Percentiles rank a stretch among this genome's conserved stretches.
Conservation (phyloP, 1,284 basidiomycete genomes). For the Pulveroboletus sp. region DNA sequence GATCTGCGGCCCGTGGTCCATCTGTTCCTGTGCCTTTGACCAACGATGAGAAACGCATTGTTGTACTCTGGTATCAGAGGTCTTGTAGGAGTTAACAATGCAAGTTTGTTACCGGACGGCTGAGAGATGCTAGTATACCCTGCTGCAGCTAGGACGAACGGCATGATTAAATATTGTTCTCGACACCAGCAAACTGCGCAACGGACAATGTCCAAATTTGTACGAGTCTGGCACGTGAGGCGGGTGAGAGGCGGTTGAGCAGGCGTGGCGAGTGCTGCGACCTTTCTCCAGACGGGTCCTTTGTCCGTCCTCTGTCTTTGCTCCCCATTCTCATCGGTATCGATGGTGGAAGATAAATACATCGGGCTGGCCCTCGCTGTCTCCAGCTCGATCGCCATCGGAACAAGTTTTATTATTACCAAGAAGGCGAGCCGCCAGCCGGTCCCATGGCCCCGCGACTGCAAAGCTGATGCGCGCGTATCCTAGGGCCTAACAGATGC, state of each 20-base stretch:
- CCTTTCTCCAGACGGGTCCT: conserved; percentile 6
- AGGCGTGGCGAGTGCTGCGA: conserved; percentile 10
- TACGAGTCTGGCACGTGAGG: conserved; percentile 19
- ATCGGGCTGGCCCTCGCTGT: conserved; percentile 87
- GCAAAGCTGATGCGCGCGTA: conserved; percentile 13
- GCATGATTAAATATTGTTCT: too few species aligned
- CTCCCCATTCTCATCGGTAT: conserved; percentile 5
- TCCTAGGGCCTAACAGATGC: conserved; percentile 82
- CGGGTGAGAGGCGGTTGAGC: background rate
- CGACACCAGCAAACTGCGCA: too few species aligned
- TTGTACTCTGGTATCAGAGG: background rate
- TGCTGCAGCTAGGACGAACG: too few species aligned
- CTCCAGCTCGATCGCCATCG: conserved; percentile 82
- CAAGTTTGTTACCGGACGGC: too few species aligned
- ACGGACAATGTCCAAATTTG: conserved; percentile 11
- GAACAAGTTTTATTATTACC: conserved; percentile 93
- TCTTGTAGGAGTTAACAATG: background rate
- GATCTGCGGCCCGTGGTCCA: background rate
- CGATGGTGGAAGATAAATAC: conserved; percentile 88
- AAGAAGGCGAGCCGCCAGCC: conserved; percentile 72
- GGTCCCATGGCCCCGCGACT: conserved; percentile 2
- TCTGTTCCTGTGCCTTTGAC: background rate
- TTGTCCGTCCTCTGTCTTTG: conserved; percentile 3
- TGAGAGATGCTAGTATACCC: too few species aligned
- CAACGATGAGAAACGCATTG: background rate